Percentiles rank a stretch among this genome's conserved stretches.
These are phyloP conservation scores for Carex sylvatica DNA, from an alignment of 202 grass and related monocot species.

Conservation along the genomic window DNA sequence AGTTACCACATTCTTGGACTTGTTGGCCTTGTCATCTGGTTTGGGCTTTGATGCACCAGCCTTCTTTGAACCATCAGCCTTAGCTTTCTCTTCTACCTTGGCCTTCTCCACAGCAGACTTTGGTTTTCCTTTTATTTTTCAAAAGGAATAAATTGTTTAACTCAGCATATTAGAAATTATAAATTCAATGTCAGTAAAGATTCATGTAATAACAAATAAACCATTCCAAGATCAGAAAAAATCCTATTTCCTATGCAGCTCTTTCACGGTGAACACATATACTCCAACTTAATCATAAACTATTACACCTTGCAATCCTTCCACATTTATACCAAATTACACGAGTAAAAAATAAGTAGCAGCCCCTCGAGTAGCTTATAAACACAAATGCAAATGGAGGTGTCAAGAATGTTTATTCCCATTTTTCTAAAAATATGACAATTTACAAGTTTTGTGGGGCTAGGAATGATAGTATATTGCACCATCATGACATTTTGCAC, in stretches of 20 bases:
- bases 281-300: not conserved
- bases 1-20: conserved; percentile 12
- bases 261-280: not conserved
- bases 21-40: conserved; percentile 16
- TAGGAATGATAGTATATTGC: not conserved
- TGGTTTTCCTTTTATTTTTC: conserved; percentile 18
- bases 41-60: conserved; percentile 23
- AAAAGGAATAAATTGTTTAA: not conserved
- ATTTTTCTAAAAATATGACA: not conserved
- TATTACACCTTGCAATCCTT: not conserved
- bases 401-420: not conserved
- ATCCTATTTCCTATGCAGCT: not conserved
- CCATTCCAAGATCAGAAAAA: not conserved
- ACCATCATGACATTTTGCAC: not conserved
- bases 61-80: conserved; percentile 33
- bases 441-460: not conserved
- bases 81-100: conserved; percentile 32
- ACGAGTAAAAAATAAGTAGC: not conserved
- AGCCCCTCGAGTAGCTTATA: not conserved
- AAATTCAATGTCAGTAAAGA: not conserved
- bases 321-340: not conserved
- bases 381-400: not conserved
- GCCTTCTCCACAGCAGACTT: not conserved
- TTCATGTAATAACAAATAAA: not conserved
- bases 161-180: not conserved